These are phyloP conservation scores for Irpex lacteus DNA, from an alignment of 1,284 basidiomycete species.

Conservation along the genomic window DNA sequence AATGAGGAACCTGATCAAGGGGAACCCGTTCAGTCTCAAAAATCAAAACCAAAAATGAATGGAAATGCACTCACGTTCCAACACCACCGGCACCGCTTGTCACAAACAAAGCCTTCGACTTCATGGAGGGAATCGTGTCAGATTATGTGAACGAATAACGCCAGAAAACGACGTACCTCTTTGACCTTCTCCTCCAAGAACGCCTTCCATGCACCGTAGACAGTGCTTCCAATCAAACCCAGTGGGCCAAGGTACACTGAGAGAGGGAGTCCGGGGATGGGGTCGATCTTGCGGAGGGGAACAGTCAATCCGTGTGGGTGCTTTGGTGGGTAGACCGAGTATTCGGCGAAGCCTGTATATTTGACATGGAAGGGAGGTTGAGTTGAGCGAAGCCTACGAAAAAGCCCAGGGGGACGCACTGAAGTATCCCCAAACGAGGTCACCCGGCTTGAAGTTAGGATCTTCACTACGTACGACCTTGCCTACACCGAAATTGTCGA, in stretches of 20 bases:
- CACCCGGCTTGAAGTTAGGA: slow-evolving; percentile 34
- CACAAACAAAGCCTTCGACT: slow-evolving; percentile 13
- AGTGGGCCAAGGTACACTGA: slow-evolving; percentile 10
- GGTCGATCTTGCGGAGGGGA: slow-evolving; percentile 8
- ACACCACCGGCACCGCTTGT: slow-evolving; percentile 8
- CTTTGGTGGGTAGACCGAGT: slow-evolving; percentile 15
- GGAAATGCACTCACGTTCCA: slow-evolving; percentile 9
- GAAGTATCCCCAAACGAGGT: slow-evolving; percentile 38
- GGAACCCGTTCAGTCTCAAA: slow-evolving; percentile 47
- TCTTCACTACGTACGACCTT: slow-evolving; percentile 42
- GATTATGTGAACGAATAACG: not conserved
- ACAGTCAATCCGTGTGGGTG: slow-evolving; percentile 6
- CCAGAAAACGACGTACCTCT: not conserved
- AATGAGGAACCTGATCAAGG: slow-evolving; percentile 33
- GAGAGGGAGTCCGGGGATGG: slow-evolving; percentile 4
- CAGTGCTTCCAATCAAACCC: slow-evolving; percentile 11
- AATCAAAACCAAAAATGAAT: not conserved
- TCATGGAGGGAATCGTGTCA: not conserved
- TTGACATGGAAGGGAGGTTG: no score
- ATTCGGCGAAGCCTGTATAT: slow-evolving; percentile 18
- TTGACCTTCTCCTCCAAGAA: slow-evolving; percentile 10
- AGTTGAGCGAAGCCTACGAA: no score
- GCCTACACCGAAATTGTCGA: slow-evolving; percentile 33
- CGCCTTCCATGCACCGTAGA: slow-evolving; percentile 3
- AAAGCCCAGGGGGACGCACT: slow-evolving; percentile 15